Conservation (phyloP, 768 basidiomycete species). For the Russula dissimulans region DNA sequence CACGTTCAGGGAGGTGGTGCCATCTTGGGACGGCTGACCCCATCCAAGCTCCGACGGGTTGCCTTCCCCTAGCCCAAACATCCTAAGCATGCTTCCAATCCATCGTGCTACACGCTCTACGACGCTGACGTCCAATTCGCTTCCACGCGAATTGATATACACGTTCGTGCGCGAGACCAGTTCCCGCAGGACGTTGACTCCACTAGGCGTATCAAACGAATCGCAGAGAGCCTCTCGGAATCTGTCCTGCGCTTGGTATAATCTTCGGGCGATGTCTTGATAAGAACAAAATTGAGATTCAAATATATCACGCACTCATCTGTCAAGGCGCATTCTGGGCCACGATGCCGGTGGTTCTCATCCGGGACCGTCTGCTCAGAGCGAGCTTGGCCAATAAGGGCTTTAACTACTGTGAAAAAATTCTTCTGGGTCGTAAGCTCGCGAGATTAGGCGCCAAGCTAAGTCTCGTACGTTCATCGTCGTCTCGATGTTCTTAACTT, state of each 20-base stretch:
- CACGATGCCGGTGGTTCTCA: slow-evolving; percentile 56
- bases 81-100: slow-evolving; percentile 64
- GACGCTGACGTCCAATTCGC: slow-evolving; percentile 48
- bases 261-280: slow-evolving; percentile 34
- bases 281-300: background rate
- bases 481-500: slow-evolving; percentile 77
- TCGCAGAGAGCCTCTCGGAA: slow-evolving; percentile 89
- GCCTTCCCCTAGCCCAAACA: slow-evolving; percentile 73
- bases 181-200: slow-evolving; percentile 66
- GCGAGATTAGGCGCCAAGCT: background rate
- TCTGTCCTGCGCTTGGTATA: slow-evolving; percentile 60
- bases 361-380: slow-evolving; percentile 43
- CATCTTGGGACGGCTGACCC: slow-evolving; percentile 54
- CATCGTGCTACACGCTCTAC: slow-evolving; percentile 59
- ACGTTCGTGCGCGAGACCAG: slow-evolving; percentile 80
- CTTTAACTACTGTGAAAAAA: slow-evolving; percentile 85
- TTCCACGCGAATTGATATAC: slow-evolving; percentile 67
- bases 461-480: slow-evolving; percentile 64
- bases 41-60: slow-evolving; percentile 68
- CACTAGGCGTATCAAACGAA: slow-evolving; percentile 91
- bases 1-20: slow-evolving; percentile 42
- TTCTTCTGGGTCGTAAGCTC: slow-evolving; percentile 45
- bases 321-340: slow-evolving; percentile 59
- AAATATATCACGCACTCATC: slow-evolving; percentile 38
- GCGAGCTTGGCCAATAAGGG: slow-evolving; percentile 54